Evolutionary conservation across 1,284 basidiomycete genomes (phyloP), one percentile per base, ranked within the genome.

Genomic region (Mycena citricolor): DNA sequence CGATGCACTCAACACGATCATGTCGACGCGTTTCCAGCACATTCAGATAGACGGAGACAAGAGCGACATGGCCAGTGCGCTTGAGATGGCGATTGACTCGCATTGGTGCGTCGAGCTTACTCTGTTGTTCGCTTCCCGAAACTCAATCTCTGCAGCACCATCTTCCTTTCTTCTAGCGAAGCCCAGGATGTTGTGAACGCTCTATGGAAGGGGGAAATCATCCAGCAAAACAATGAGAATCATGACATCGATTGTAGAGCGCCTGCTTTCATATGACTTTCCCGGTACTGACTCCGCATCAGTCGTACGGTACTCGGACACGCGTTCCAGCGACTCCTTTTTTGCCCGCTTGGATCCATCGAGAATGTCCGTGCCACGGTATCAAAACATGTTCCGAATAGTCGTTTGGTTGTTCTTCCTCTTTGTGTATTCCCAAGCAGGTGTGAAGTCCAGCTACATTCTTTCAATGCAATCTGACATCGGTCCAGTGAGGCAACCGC

Each of bases 151-250:
- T 32, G 5, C 39, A 89, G 87, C 53, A 73, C 77, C 24, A 86
- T 91, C 55, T 97, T 97, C 65, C 67, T 97, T 31, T 90, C 89
- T 6, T 94, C 90, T 0, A 83, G 67, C 41, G 93, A 97, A 67
- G 81, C 90, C 7, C 93, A 97, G 63, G 76, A 87, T 57, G 81
- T 87, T 13, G 79, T 88, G 17, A 75, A 76, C 51, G 71, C 76
- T 3, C 71, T 94, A 11, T 94, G 92, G 91, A 73, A 66, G 19
- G 92, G 92, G n/a, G 77, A 84, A 14, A 74, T 90, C 49, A 73
- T 94, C 3, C 91, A 93, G 63, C 74, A 74, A 45, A 83, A 88
- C 56, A 86, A 85, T 51, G 77, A 77, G 2, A 58, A 83, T 34
- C 68, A 83, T 51, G 79, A 84, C 35, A 79, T 89, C 21, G 81